Evolutionary conservation across 1,284 basidiomycete species (phyloP).

Genomic region (Chiua sp.): DNA sequence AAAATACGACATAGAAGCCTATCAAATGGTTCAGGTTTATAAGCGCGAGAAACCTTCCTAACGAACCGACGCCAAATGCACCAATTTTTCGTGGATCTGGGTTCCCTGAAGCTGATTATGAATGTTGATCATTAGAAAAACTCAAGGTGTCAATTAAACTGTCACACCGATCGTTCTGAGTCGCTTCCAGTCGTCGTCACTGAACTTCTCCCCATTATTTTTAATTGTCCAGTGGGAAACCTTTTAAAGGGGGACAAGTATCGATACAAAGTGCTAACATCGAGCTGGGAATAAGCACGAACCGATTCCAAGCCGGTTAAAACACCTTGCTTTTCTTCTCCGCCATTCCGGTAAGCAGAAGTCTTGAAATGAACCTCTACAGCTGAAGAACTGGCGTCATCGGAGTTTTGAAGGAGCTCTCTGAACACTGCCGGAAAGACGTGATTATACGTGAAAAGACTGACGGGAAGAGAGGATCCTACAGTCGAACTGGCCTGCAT

Average conservation of each 20-base stretch:
- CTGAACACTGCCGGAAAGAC: constrained; percentile 71
- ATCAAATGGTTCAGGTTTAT: background rate
- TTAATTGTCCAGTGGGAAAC: constrained; percentile 79
- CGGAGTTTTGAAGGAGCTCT: constrained; percentile 93
- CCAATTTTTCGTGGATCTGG: background rate
- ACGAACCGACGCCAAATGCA: constrained; percentile 1
- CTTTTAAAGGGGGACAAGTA: constrained; percentile 34
- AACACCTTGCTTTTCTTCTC: background rate
- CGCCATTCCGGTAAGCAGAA: background rate
- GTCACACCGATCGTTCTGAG: constrained; percentile 82
- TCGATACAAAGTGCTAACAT: background rate
- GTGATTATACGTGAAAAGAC: background rate
- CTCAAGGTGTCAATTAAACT: too few relatives aligned
- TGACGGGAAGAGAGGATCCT: background rate
- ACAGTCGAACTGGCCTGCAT: constrained; percentile 89
- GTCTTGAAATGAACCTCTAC: constrained; percentile 81
- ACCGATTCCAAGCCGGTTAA: background rate
- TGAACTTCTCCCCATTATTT: constrained; percentile 85
- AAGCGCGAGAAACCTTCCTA: background rate
- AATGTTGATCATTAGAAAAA: background rate
- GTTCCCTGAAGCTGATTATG: background rate
- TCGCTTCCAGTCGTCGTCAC: constrained; percentile 84
- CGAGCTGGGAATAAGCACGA: background rate
- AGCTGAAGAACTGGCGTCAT: constrained; percentile 83
- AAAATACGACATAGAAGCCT: background rate